Evolutionary conservation across 2,329 filamentous ascomycete genomes (phyloP), one percentile per base, ranked within the genome.

Genomic region (Tolypocladium guangdongense): DNA sequence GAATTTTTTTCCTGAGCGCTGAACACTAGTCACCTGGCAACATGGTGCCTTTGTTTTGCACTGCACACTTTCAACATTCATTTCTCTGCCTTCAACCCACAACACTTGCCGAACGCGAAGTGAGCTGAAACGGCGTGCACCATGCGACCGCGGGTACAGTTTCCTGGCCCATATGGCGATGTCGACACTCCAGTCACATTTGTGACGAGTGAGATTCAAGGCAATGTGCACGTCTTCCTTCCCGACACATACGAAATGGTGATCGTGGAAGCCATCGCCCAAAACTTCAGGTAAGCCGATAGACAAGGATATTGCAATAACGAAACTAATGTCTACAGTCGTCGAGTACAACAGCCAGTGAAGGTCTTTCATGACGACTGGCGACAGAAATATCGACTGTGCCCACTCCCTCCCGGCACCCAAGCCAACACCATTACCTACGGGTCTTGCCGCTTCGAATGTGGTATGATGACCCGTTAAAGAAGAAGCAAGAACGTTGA

Each of bases 161-260:
- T 52, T n/a, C 37, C 30, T 33, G 6, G 22, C 7, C 38, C 54
- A 37, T 37, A 51, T 47, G 37, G 32, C 6, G 24, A 27, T 16
- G 24, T 48, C 5, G 61, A 60, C 27, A 41, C 56, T 12, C 58
- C 59, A 1, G 48, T 65, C 35, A 64, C 58, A 6, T 63, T 64
- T 46, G 59, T 66, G 20, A 60, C 55, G 16, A 59, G 57, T 48
- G 53, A 59, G 33, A 38, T 39, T 12, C 51, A 63, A 50, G 54
- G 52, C 11, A 61, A 65, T 50, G 53, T 65, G 5, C 62, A 66
- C 51, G 55, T 64, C 11, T 63, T 65, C 38, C 49, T 66, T 12
- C 57, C 61, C 3, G 59, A 63, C 14, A 54, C 55, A 14, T 55
- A 59, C 24, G 54, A 59, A 11, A 47, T 58, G 24, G 43, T 20